phyloP scores from a whole-genome alignment of 495 filamentous ascomycete species.

The Xeromyces bisporus region DNA sequence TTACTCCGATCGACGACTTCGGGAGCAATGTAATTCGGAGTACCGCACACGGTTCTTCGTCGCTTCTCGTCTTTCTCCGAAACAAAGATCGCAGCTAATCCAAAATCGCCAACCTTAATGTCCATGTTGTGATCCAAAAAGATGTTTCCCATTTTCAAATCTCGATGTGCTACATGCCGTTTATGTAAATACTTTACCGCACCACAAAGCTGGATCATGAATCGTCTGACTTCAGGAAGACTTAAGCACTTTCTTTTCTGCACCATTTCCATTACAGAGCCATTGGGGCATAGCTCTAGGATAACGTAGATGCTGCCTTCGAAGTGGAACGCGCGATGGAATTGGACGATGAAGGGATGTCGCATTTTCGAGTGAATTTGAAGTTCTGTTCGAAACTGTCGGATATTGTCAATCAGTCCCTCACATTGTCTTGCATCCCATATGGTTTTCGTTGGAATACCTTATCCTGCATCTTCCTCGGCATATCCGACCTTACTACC shows the following conservation, averaged over 20 bases:
- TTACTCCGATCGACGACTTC: conserved; percentile 68
- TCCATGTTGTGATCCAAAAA: conserved; percentile 96
- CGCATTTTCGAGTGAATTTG: conserved; percentile 97
- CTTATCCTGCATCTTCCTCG: conserved; percentile 78
- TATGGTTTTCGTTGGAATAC: conserved; percentile 25
- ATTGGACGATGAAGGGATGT: conserved; percentile 86
- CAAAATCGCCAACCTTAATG: conserved; percentile 94
- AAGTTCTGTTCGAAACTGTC: conserved; percentile 87
- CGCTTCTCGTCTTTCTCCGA: conserved; percentile 69
- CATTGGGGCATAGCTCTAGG: conserved; percentile 84
- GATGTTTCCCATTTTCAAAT: conserved; percentile 95
- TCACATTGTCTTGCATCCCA: conserved; percentile 14
- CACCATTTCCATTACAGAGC: conserved; percentile 97
- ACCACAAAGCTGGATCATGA: conserved; percentile 83
- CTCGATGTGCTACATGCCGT: conserved; percentile 86
- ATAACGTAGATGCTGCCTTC: conserved; percentile 80
- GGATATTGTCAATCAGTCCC: conserved; percentile 2
- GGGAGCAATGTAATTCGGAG: conserved; percentile 95
- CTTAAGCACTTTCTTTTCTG: conserved; percentile 72
- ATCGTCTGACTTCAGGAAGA: conserved; percentile 79
- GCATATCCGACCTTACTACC: conserved; percentile 81
- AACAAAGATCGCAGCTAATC: conserved; percentile 79
- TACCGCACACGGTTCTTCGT: conserved; percentile 86
- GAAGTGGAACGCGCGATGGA: conserved; percentile 87
- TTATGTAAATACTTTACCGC: conserved; percentile 95